Evolutionary conservation across 495 filamentous ascomycete genomes (phyloP).

Genomic region (Lichina pygmaea): DNA sequence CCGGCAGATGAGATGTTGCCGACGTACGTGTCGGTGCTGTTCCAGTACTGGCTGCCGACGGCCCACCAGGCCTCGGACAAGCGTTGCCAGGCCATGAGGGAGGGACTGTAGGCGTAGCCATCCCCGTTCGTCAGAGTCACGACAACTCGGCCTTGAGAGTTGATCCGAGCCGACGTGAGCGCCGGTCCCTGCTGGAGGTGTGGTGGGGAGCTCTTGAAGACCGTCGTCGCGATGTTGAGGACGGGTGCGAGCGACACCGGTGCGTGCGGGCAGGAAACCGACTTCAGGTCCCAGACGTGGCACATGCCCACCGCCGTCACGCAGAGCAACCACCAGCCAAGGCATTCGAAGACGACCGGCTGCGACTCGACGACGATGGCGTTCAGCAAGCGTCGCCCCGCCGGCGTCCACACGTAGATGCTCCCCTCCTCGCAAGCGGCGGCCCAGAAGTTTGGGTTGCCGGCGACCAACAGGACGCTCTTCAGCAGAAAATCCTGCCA

Average conservation of each 20-base stretch:
- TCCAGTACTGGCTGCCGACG: conserved; percentile 94
- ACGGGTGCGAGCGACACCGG: conserved; percentile 77
- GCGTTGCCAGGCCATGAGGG: conserved; percentile 80
- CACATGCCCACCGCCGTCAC: conserved; percentile 73
- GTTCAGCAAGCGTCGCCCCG: conserved; percentile 64
- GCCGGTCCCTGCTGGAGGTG: conserved; percentile 48
- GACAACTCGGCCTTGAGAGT: conserved; percentile 58
- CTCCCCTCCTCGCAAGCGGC: conserved; percentile 82
- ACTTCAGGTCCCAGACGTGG: conserved; percentile 80
- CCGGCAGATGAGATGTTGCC: conserved; percentile 18
- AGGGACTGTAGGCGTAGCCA: conserved; percentile 61
- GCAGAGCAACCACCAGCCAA: conserved; percentile 69
- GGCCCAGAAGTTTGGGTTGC: conserved; percentile 74
- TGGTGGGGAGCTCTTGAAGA: conserved; percentile 32
- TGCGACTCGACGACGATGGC: conserved; percentile 73
- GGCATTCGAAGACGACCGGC: conserved; percentile 74
- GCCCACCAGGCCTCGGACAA: conserved; percentile 95
- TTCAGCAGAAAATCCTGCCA: conserved; percentile 88
- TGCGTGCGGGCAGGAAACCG: conserved; percentile 61
- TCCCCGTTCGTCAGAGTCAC: conserved; percentile 79
- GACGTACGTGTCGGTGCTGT: conserved; percentile 31
- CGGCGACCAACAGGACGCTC: conserved; percentile 60
- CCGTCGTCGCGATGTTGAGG: conserved; percentile 48
- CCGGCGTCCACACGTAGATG: conserved; percentile 83
- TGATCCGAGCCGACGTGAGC: conserved; percentile 71